phyloP scores from a whole-genome alignment of 345 rosid species.

The Gossypium australe region DNA sequence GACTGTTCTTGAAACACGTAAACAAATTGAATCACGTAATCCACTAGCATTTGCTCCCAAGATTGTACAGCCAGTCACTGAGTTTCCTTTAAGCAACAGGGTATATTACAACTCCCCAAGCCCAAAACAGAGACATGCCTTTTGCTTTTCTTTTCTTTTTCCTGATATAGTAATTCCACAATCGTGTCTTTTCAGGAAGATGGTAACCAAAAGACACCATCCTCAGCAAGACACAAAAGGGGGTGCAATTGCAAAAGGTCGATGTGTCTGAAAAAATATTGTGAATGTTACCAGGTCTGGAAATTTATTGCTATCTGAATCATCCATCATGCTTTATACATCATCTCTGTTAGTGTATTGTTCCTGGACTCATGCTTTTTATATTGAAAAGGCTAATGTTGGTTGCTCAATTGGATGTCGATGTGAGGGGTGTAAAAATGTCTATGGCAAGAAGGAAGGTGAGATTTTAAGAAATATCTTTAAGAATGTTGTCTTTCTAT shows the following conservation, averaged over 20 bases:
- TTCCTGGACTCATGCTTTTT: slow-evolving; percentile 4
- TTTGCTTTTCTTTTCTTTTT: not conserved
- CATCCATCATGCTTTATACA: not conserved
- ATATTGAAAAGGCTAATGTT: slow-evolving; percentile 34
- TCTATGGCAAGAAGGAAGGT: slow-evolving; percentile 54
- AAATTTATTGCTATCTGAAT: not conserved
- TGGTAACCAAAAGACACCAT: slow-evolving; percentile 26
- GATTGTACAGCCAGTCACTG: slow-evolving; percentile 28
- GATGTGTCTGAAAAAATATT: slow-evolving; percentile 57
- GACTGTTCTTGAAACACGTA: slow-evolving; percentile 48
- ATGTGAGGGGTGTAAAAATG: slow-evolving; percentile 63
- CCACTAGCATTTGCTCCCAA: slow-evolving; percentile 71
- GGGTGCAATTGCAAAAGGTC: slow-evolving; percentile 74
- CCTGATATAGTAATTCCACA: slow-evolving; percentile 2
- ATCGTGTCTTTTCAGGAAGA: slow-evolving; percentile 35
- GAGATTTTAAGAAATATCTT: slow-evolving; percentile 4
- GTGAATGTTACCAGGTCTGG: slow-evolving; percentile 68
- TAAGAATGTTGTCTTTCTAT: not conserved
- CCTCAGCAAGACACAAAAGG: slow-evolving; percentile 53
- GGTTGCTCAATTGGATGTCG: slow-evolving; percentile 67
- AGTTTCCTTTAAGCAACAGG: slow-evolving; percentile 19
- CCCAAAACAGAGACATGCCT: not conserved
- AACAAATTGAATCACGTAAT: slow-evolving; percentile 49
- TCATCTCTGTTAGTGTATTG: slow-evolving; percentile 4
- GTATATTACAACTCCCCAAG: slow-evolving; percentile 11